These are phyloP conservation scores for Testicularia cyperi DNA, from an alignment of 1,284 basidiomycete species.

Conservation along the genomic window DNA sequence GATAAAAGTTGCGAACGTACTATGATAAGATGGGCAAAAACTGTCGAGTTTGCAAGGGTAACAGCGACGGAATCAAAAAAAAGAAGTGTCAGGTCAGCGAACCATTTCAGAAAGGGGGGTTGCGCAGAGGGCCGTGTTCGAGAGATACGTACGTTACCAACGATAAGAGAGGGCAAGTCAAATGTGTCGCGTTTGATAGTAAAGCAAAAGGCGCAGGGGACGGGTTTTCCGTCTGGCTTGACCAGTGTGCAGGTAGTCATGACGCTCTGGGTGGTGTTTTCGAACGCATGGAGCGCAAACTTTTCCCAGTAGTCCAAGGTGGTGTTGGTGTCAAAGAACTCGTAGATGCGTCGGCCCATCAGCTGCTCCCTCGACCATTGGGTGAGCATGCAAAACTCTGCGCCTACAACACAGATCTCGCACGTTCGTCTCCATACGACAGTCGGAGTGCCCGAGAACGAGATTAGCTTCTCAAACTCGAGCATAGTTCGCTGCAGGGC, in stretches of 20 bases:
- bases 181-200: constrained; percentile 59
- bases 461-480: constrained; percentile 94
- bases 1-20: no score
- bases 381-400: constrained; percentile 92
- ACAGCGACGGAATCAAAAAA: neutral
- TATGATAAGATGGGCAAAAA: constrained; percentile 26
- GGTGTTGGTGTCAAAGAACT: constrained; percentile 58
- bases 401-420: constrained; percentile 92
- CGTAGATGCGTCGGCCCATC: constrained; percentile 56
- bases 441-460: constrained; percentile 96
- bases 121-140: no score
- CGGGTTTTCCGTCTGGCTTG: constrained; percentile 47
- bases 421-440: constrained; percentile 98
- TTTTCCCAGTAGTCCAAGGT: constrained; percentile 58
- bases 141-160: constrained; percentile 42
- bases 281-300: constrained; percentile 58
- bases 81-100: neutral
- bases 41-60: no score
- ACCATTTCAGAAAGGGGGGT: neutral
- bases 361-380: constrained; percentile 56
- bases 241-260: constrained; percentile 54
- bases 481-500: constrained; percentile 91
- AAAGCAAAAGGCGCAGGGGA: constrained; percentile 57
- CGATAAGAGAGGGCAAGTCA: constrained; percentile 52
- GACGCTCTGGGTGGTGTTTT: constrained; percentile 56